Evolutionary conservation across 176 grass and related monocot genomes (phyloP), one percentile per base, ranked within the genome.

Genomic region (Raddia guianensis): DNA sequence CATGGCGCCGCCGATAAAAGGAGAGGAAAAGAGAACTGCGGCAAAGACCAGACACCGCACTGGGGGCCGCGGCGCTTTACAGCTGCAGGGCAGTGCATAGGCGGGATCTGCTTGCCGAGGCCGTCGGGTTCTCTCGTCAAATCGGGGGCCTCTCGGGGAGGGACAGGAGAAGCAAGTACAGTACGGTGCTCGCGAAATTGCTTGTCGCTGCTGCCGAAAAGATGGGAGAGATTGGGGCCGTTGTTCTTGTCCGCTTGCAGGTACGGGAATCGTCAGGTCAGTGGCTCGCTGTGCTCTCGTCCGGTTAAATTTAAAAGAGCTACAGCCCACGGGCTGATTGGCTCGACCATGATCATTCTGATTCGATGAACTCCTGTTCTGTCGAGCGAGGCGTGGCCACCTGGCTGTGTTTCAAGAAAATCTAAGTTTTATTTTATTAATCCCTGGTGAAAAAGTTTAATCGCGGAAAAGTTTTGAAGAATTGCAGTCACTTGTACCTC

Each of bases 221-320:
- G 66, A 49, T 73, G 45, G 32, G 46, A 63, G 56, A 2, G 64
- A 12, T 47, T 5, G 51, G 12, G 62, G 56, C 19, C 10, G 53
- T 72, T 78, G 55, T 68, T 15, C 56, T 77, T 82, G 85, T 70
- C 73, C 40, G 20, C 6, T 77, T 56, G 66, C 85, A 46, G 40
- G 42, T 40, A 64, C 59, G 14, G 56, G 77, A 75, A 86, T 86
- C 75, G 1, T 16, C 8, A 16, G 8, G 54, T 9, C 55, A 19
- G 54, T 9, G 7, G 7, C 18, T 9, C 18, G 0, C 18, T 14
- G 32, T 40, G 37, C 37, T 40, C 5, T 64, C 12, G 32, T 64
- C 33, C 34, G 27, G 27, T 63, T 63, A 2, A 12, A 14, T 35
- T 7, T 35, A 3, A 12, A 11, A 51, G 52, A 54, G 35, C 35